phyloP scores from a whole-genome alignment of 768 basidiomycete species.

The Cyathus striatus region DNA sequence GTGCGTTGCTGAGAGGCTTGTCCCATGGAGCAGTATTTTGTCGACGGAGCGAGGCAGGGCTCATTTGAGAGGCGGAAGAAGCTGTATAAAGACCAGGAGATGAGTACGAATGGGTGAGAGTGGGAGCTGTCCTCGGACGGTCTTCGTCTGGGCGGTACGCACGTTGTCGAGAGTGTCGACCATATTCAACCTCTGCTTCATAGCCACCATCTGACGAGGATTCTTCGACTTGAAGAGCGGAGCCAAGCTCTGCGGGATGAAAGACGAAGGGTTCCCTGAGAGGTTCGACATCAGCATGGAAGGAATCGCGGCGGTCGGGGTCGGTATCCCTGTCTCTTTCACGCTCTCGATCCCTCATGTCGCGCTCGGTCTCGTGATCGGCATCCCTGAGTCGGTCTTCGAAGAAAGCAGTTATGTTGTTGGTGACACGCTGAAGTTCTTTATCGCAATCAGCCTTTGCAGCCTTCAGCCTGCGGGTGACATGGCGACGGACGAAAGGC shows the following conservation, averaged over 20 bases:
- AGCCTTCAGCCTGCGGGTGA: conserved; percentile 86
- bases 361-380: conserved; percentile 67
- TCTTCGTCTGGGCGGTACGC: conserved; percentile 53
- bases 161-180: conserved; percentile 71
- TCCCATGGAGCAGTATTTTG: conserved; percentile 68
- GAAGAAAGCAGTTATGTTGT: conserved; percentile 91
- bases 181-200: conserved; percentile 68
- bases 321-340: conserved; percentile 37
- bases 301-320: conserved; percentile 59
- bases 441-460: conserved; percentile 97
- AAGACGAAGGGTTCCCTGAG: conserved; percentile 60
- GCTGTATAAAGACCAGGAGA: conserved; percentile 56
- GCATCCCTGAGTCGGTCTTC: conserved; percentile 83
- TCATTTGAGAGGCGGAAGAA: conserved; percentile 59
- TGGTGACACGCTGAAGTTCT: conserved; percentile 90
- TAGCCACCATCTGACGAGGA: conserved; percentile 80
- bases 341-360: conserved; percentile 48
- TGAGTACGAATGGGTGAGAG: conserved; percentile 51
- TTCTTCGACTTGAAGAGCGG: conserved; percentile 60
- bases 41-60: conserved; percentile 65
- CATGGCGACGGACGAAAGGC: conserved; percentile 91
- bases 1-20: conserved; percentile 46
- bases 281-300: conserved; percentile 46
- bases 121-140: conserved; percentile 21
- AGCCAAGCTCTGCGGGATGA: conserved; percentile 52